These are phyloP conservation scores for Aspergillus carbonarius DNA, from an alignment of 2,329 filamentous ascomycete genomes.

Conservation along the genomic window DNA sequence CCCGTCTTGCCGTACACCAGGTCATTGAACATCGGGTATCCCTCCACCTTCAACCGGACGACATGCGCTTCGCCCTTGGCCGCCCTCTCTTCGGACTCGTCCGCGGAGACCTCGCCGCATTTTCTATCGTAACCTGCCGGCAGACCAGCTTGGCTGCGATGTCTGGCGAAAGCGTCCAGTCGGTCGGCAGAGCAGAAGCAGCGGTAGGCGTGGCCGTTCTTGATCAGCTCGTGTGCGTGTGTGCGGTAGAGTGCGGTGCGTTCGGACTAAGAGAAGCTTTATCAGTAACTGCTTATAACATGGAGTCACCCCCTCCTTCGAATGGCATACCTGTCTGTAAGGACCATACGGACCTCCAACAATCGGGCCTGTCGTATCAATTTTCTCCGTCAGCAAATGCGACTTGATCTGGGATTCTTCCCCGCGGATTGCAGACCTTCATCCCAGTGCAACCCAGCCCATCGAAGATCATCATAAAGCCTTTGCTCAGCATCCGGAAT, in stretches of 20 bases:
- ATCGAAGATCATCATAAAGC: constrained; percentile 76
- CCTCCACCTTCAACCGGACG: constrained; percentile 70
- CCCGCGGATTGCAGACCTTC: constrained; percentile 60
- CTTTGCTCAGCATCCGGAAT: constrained; percentile 75
- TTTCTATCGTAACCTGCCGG: constrained; percentile 67
- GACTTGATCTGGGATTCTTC: neutral
- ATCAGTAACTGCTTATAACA: neutral
- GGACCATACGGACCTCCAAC: constrained; percentile 79
- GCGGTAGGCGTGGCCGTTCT: constrained; percentile 75
- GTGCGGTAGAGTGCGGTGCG: constrained; percentile 69
- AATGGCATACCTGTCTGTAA: constrained; percentile 68
- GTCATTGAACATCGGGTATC: constrained; percentile 69
- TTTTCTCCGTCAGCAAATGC: neutral
- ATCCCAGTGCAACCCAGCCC: constrained; percentile 90
- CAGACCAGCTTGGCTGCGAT: constrained; percentile 59
- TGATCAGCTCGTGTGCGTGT: constrained; percentile 68
- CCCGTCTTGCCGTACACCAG: constrained; percentile 69
- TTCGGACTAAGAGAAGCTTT: constrained; percentile 62
- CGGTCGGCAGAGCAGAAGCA: constrained; percentile 84
- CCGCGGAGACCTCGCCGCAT: constrained; percentile 65
- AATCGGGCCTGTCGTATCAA: constrained; percentile 62
- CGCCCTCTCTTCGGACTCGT: constrained; percentile 71
- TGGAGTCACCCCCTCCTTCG: neutral
- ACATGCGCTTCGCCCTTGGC: constrained; percentile 69
- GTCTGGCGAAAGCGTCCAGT: constrained; percentile 64